Percentiles rank a stretch among this genome's conserved stretches.
These are phyloP conservation scores for Pneumocystis jirovecii DNA, from an alignment of 1,139 yeast species.

Conservation along the genomic window DNA sequence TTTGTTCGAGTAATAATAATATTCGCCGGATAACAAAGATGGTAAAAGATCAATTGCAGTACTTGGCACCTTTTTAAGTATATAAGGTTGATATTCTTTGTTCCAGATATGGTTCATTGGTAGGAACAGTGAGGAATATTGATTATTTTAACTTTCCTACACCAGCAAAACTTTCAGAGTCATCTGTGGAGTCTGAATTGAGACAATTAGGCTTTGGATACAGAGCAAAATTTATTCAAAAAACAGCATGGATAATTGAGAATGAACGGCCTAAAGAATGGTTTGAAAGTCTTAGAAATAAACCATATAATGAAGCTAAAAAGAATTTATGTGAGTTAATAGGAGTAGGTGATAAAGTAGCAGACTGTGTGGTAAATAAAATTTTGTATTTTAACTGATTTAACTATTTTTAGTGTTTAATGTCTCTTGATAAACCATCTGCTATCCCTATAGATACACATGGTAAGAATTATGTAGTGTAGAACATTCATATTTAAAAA, in stretches of 20 bases:
- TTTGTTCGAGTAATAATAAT: conserved; percentile 91
- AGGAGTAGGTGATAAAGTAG: conserved; percentile 97
- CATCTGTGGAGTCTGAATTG: conserved; percentile 22
- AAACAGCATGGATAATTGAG: conserved; percentile 47
- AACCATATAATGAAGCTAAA: conserved; percentile 44
- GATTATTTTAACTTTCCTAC: conserved; percentile 62
- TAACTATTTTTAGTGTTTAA: conserved; percentile 34
- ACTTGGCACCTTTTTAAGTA: not conserved
- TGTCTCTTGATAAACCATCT: conserved; percentile 80
- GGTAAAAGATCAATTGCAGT: conserved; percentile 32
- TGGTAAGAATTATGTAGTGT: conserved; percentile 37
- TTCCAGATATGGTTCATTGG: conserved; percentile 48
- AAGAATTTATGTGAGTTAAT: conserved; percentile 48
- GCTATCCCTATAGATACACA: conserved; percentile 95
- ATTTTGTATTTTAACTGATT: not conserved
- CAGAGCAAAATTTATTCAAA: conserved; percentile 73
- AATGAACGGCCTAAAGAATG: conserved; percentile 18
- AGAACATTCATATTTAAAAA: not conserved
- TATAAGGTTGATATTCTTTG: conserved; percentile 43
- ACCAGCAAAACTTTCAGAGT: conserved; percentile 37
- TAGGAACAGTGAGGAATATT: conserved; percentile 42
- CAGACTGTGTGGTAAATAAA: conserved; percentile 53
- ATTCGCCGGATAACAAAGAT: conserved; percentile 84
- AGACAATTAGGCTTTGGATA: conserved; percentile 73
- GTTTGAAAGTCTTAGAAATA: conserved; percentile 28